Conservation (phyloP, 768 basidiomycete species). For the Lactifluus subvellereus region DNA sequence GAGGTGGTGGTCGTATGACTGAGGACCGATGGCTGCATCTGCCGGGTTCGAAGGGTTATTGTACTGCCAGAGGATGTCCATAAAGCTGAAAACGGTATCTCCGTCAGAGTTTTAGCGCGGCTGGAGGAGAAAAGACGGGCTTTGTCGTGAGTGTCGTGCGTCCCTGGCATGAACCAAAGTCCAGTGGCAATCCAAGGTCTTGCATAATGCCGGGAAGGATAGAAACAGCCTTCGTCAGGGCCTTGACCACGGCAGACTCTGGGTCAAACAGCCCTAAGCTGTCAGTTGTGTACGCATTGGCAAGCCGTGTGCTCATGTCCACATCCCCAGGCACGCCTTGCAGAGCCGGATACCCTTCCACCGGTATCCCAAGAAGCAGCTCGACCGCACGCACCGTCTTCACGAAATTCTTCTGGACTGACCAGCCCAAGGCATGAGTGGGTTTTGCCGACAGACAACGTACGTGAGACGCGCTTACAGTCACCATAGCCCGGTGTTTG, state of each 20-base stretch:
- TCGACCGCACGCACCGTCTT: conserved; percentile 13
- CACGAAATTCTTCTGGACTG: conserved; percentile 8
- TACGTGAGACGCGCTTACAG: conserved; percentile 40
- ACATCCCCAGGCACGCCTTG: neutral
- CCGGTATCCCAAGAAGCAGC: conserved; percentile 11
- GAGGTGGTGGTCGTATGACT: conserved; percentile 72
- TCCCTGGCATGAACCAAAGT: neutral
- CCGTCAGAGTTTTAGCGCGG: neutral
- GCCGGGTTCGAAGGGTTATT: conserved; percentile 67
- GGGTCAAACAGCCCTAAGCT: conserved; percentile 6
- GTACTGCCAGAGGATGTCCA: conserved; percentile 76
- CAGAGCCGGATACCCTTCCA: neutral
- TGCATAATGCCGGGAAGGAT: conserved; percentile 2
- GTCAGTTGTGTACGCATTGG: neutral
- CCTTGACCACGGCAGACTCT: neutral
- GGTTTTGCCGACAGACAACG: neutral
- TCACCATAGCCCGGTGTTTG: conserved; percentile 64
- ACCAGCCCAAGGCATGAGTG: neutral
- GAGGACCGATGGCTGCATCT: conserved; percentile 60
- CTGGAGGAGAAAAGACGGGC: neutral
- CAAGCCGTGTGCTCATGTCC: neutral
- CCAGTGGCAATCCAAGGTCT: neutral
- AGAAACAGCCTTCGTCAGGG: conserved; percentile 5
- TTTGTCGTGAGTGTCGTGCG: conserved; percentile 14
- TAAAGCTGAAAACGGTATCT: conserved; percentile 48